Evolutionary conservation across 345 rosid genomes (phyloP).

Genomic region (Acer campestre): DNA sequence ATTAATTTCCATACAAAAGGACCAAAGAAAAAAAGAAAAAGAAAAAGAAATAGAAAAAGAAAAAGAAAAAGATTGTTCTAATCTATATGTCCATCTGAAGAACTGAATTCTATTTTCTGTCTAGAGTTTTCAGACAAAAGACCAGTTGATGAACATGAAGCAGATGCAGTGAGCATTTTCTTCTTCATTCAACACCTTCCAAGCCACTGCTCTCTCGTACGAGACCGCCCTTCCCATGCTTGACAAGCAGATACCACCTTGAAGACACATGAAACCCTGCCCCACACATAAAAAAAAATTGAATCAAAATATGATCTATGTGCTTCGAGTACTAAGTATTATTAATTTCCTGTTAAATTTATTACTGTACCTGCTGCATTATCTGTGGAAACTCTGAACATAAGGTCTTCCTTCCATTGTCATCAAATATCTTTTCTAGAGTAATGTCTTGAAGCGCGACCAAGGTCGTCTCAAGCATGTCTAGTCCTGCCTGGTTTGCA

Average conservation of each 20-base stretch:
- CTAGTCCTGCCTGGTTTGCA: slow-evolving; percentile 95
- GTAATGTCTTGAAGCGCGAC: slow-evolving; percentile 80
- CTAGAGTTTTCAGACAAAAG: slow-evolving; percentile 56
- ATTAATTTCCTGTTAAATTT: background rate
- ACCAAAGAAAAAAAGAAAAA: background rate
- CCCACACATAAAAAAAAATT: too few relatives aligned
- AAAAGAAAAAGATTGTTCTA: slow-evolving; percentile 16
- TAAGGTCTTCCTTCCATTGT: slow-evolving; percentile 65
- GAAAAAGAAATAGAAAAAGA: background rate
- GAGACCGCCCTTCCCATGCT: slow-evolving; percentile 97
- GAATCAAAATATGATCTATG: background rate
- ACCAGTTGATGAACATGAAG: slow-evolving; percentile 96
- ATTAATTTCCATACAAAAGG: slow-evolving; percentile 22
- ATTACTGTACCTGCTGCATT: slow-evolving; percentile 71
- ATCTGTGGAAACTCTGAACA: slow-evolving; percentile 79
- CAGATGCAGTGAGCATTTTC: slow-evolving; percentile 87
- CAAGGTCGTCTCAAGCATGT: slow-evolving; percentile 96
- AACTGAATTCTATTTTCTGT: slow-evolving; percentile 15
- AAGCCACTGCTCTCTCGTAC: slow-evolving; percentile 84
- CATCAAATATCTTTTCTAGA: slow-evolving; percentile 75
- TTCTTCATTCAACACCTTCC: slow-evolving; percentile 93
- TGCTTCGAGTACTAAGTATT: too few relatives aligned
- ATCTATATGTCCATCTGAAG: slow-evolving; percentile 13
- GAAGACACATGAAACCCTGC: slow-evolving; percentile 86
- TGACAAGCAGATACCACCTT: slow-evolving; percentile 87